phyloP scores from a whole-genome alignment of 306 rosid species.

The Malus sylvestris region DNA sequence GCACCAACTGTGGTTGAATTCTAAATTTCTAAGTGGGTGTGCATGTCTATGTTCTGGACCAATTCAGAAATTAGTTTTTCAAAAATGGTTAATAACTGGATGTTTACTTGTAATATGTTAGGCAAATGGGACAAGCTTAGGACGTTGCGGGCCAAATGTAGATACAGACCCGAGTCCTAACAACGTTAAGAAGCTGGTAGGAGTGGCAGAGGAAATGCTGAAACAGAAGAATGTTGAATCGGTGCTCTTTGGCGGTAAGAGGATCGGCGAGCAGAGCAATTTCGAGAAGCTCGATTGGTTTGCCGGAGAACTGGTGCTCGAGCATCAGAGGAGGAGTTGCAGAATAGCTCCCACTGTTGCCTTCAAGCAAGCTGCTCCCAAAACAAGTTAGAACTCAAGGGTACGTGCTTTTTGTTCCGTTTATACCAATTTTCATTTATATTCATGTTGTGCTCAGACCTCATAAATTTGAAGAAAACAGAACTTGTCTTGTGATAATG shows the following conservation, averaged over 20 bases:
- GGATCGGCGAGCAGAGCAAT: constrained; percentile 72
- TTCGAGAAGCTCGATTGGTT: constrained; percentile 95
- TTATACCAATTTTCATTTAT: constrained; percentile 7
- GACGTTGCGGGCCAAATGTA: constrained; percentile 61
- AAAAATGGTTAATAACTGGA: background rate
- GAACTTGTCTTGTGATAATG: background rate
- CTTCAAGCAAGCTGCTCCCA: constrained; percentile 86
- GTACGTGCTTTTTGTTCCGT: constrained; percentile 32
- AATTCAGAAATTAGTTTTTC: background rate
- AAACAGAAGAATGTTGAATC: constrained; percentile 97
- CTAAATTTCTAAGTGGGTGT: background rate
- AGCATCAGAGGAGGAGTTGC: constrained; percentile 99
- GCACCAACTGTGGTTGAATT: no score
- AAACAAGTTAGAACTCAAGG: constrained; percentile 39
- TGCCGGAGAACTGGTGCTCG: constrained; percentile 91
- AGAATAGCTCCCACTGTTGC: constrained; percentile 99
- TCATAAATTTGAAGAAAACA: background rate
- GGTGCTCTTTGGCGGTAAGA: constrained; percentile 84
- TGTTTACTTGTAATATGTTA: constrained; percentile 25
- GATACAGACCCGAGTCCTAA: constrained; percentile 70
- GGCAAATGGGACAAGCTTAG: constrained; percentile 91
- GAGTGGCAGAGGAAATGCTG: constrained; percentile 77
- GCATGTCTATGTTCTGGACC: background rate
- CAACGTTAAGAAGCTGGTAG: constrained; percentile 71
- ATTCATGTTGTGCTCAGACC: background rate